A percentile compares a stretch with the other conserved stretches of the same genome.
Conservation (phyloP, 2,329 filamentous ascomycete species). For the Apiospora marii region DNA sequence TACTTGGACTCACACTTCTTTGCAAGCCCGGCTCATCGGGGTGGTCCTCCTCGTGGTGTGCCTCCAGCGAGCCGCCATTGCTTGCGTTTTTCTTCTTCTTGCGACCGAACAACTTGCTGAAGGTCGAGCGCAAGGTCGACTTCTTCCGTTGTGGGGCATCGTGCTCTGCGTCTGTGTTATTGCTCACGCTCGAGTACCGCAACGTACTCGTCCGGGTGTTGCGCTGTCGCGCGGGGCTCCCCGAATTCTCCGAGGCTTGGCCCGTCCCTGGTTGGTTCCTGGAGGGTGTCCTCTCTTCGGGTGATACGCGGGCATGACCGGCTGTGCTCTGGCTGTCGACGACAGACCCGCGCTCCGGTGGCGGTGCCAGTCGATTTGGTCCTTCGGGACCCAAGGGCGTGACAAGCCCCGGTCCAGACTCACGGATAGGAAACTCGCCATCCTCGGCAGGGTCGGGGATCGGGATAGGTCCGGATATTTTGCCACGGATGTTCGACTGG, state of each 20-base stretch:
- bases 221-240: conserved; percentile 42
- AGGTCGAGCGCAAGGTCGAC: conserved; percentile 62
- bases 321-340: conserved; percentile 33
- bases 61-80: conserved; percentile 39
- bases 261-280: conserved; percentile 36
- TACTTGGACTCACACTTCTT: conserved; percentile 55
- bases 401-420: conserved; percentile 49
- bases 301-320: conserved; percentile 29
- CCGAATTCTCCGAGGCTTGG: conserved; percentile 38
- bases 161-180: conserved; percentile 45
- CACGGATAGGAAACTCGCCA: conserved; percentile 62
- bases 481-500: conserved; percentile 58
- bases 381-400: conserved; percentile 44
- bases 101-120: conserved; percentile 66
- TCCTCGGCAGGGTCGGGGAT: conserved; percentile 57
- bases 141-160: conserved; percentile 61
- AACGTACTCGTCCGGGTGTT: conserved; percentile 50
- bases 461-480: conserved; percentile 68
- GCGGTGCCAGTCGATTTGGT: conserved; percentile 31
- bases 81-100: conserved; percentile 60
- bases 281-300: conserved; percentile 35
- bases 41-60: conserved; percentile 32
- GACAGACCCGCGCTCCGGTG: conserved; percentile 33
- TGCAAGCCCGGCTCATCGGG: background rate
- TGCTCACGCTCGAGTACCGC: conserved; percentile 58